Percentiles rank a stretch among this genome's conserved stretches.
These are phyloP conservation scores for Primulina eburnea DNA, from an alignment of 257 asterid species.

Conservation along the genomic window DNA sequence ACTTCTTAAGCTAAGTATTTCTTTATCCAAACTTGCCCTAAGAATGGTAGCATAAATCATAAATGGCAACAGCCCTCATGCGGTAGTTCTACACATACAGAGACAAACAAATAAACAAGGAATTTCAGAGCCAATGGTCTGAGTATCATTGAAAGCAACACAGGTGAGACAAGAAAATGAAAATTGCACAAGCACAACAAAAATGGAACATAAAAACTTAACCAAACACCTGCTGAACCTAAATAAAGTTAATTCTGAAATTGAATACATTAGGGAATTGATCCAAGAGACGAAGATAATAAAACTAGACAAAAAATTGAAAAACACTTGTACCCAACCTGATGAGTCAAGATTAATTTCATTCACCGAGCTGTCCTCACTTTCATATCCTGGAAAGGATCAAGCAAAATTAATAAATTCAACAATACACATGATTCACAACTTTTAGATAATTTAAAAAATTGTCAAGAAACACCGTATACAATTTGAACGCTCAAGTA, in stretches of 20 bases:
- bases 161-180: not conserved
- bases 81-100: not conserved
- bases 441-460: conserved; percentile 8
- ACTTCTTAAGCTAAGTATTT: not conserved
- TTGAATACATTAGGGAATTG: not conserved
- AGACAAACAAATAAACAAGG: not conserved
- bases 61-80: not conserved
- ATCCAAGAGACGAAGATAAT: not conserved
- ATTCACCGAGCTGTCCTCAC: too few relatives aligned
- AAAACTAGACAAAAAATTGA: conserved; percentile 9
- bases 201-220: not conserved
- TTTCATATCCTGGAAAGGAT: conserved; percentile 25
- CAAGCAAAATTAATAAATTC: conserved; percentile 11
- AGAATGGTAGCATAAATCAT: not conserved
- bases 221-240: not conserved
- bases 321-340: conserved; percentile 43
- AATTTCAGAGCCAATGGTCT: not conserved
- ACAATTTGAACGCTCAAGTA: not conserved
- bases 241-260: conserved; percentile 10
- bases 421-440: conserved; percentile 4
- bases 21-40: not conserved
- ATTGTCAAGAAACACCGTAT: not conserved
- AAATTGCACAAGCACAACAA: not conserved
- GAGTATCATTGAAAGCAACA: not conserved
- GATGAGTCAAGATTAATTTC: conserved; percentile 52